Evolutionary conservation across 2,329 filamentous ascomycete species (phyloP).

Genomic region (Colletotrichum theobromicola): DNA sequence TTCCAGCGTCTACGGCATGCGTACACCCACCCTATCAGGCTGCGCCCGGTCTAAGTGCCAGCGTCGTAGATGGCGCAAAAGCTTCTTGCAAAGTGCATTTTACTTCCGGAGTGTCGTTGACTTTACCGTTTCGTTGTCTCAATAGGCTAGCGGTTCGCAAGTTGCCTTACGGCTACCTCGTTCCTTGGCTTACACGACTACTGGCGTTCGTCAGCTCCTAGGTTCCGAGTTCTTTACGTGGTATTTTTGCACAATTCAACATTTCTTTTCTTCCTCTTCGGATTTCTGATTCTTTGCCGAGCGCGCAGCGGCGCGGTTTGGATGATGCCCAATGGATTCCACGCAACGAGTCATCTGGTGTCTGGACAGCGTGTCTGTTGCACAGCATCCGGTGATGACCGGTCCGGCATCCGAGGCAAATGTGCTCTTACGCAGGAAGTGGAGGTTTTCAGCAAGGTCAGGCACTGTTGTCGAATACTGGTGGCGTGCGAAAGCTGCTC

Average conservation of each 20-base stretch:
- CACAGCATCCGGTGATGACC: background rate
- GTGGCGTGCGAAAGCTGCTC: background rate
- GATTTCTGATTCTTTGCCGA: background rate
- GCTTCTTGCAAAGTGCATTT: background rate
- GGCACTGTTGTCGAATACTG: background rate
- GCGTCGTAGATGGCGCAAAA: background rate
- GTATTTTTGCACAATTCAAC: background rate
- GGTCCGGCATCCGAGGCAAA: background rate
- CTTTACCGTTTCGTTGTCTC: background rate
- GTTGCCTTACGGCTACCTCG: background rate
- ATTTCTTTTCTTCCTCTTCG: background rate
- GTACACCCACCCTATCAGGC: background rate
- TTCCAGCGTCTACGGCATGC: background rate
- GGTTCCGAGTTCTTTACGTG: background rate
- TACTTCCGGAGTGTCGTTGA: background rate
- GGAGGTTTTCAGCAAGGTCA: background rate
- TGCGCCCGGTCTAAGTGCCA: background rate
- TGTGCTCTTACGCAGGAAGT: background rate
- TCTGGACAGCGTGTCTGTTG: background rate
- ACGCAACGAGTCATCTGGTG: background rate
- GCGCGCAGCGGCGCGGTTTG: background rate
- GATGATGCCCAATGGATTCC: background rate
- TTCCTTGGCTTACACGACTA: background rate
- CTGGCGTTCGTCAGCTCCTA: background rate
- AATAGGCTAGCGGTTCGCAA: background rate